Evolutionary conservation across 2,329 filamentous ascomycete species (phyloP), one percentile per base, ranked within the genome.

Genomic region (Scedosporium minutisporum): DNA sequence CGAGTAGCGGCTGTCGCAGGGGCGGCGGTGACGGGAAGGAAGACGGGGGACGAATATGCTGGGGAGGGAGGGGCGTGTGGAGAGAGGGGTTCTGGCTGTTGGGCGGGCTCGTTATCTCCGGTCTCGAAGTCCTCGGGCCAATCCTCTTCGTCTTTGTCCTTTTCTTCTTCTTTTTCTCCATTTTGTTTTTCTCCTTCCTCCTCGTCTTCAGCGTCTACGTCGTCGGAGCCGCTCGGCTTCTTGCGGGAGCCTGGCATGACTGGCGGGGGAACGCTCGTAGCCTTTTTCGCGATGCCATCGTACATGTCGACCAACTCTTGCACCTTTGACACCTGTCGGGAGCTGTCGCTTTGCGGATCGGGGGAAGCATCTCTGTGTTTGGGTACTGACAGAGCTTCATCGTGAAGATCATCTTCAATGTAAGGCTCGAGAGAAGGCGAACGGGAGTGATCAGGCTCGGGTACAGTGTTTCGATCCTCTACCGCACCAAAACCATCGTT

Each of bases 281-380:
- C 27, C n/a, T 62, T 62, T 61, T 66, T 73, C 0, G 71, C 66
- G 12, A 82, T 73, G 3, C 76, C 78, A 64, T 85, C 80, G 58
- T 76, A 82, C 72, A 79, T 76, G 23, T 75, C 75, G 38, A 82
- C 81, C 25, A 83, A 70, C 58, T 78, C 77, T 62, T 80, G 78
- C 2, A 83, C 80, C 65, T 80, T 82, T 6, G 77, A 79, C 0
- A 68, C 66, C 60, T 77, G 69, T 42, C 68, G 65, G 3, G 62
- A 63, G n/a, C 63, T 41, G 21, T 65, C 58, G 4, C n/a, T 62
- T 25, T 42, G 33, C 16, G 29, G 60, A 10, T n/a, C 18, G 16
- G 57, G 18, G 21, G 62, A 25, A 18, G 14, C 29, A 25, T 60
- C 44, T 14, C 57, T 44, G 9, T 46, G 62, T 21, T 55, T 63